phyloP scores from a whole-genome alignment of 1,284 basidiomycete genomes.

The Puccinia horiana region DNA sequence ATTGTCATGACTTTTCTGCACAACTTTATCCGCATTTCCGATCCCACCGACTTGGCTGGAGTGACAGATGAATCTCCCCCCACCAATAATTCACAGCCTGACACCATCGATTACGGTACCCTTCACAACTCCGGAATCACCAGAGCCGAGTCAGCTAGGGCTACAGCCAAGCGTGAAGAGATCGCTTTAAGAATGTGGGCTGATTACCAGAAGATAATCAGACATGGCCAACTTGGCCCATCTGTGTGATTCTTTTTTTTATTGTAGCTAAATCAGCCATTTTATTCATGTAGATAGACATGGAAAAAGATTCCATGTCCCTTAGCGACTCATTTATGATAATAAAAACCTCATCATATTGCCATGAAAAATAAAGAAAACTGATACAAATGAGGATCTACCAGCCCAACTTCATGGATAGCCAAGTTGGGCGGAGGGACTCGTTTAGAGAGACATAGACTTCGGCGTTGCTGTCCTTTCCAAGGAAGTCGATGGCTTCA shows the following conservation, averaged over 20 bases:
- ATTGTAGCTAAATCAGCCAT: too few relatives aligned
- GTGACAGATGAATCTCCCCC: neutral
- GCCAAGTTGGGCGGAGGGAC: neutral
- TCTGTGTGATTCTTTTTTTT: neutral
- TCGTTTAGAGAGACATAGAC: neutral
- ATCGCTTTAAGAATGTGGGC: slow-evolving; percentile 13
- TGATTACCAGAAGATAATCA: slow-evolving; percentile 2
- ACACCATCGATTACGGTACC: neutral
- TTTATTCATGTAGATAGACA: too few relatives aligned
- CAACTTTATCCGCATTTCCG: neutral
- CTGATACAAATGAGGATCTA: too few relatives aligned
- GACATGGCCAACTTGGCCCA: neutral
- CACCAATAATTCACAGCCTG: neutral
- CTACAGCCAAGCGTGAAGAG: neutral
- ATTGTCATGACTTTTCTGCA: slow-evolving; percentile 20
- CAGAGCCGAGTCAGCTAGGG: neutral
- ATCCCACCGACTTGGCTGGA: neutral
- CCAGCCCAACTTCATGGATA: neutral
- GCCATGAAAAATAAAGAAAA: too few relatives aligned
- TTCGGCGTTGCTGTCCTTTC: neutral
- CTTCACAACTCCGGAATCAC: neutral
- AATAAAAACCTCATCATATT: too few relatives aligned
- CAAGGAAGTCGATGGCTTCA: neutral
- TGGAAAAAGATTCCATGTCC: too few relatives aligned
- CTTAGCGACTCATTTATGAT: too few relatives aligned